Evolutionary conservation across 163 green algal genomes (phyloP), one percentile per base, ranked within the genome.

Genomic region (Chlamydomonas reinhardtii): DNA sequence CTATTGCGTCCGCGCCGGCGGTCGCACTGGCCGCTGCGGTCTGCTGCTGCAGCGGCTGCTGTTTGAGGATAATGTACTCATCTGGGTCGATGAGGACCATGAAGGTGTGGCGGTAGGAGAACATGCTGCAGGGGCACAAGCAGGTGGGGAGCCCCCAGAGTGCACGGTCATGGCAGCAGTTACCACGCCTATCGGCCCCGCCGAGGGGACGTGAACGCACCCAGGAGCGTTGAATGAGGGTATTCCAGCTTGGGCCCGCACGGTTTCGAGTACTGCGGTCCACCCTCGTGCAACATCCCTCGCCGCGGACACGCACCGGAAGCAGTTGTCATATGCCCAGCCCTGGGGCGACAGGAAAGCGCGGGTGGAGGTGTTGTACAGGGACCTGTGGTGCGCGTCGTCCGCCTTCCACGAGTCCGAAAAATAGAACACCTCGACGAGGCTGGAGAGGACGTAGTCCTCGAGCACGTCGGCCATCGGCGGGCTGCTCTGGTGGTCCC

Each of bases 301-400:
- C 1, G 19, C 39, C 39, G 39, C 8, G 39, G 12, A 17, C 48
- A 56, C 72, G 37, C 39, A 87, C 81, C 81, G 56, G 71, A 59
- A 87, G 59, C 81, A 87, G 81, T 87, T 87, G 71, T 87, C 81
- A 39, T 87, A 87, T 19, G 81, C 81, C 81, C 81, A 87, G 1
- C 31, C 81, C 59, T 87, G 81, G 0, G 81, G 81, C 19, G 70
- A 81, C 81, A 87, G 15, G 56, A 87, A 87, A 0, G 8, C 59
- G 19, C 81, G 35, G 29, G 48, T 69, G 12, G 70, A 68, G 14
- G 81, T 87, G 11, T 80, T 54, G 37, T 81, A 80, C 81, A 87
- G 65, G 25, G 34, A 9, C 34, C 24, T n/a, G 37, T 61, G 68
- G 3, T 68, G 37, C 35, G 52, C 27, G 22, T 20, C 70, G 52